Evolutionary conservation across 768 basidiomycete species (phyloP).

Genomic region (Mrakia gelida): DNA sequence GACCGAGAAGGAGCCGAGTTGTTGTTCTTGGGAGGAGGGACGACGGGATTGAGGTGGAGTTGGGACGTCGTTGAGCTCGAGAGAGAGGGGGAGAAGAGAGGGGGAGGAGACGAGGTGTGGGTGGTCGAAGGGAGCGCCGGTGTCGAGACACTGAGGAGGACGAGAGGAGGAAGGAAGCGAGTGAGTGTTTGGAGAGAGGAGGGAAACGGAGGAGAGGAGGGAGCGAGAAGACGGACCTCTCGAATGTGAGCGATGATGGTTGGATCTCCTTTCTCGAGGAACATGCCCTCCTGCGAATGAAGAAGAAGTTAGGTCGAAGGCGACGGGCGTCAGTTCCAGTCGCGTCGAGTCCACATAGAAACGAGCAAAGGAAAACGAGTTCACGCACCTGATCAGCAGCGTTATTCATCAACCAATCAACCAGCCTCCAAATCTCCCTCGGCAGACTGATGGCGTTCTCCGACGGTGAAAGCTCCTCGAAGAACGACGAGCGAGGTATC

Average conservation of each 20-base stretch:
- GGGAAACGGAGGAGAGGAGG: background rate
- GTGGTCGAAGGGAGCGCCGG: background rate
- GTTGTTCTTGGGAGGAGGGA: background rate
- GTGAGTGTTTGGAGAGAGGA: background rate
- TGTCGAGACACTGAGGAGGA: slow-evolving; percentile 9
- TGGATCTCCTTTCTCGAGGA: background rate
- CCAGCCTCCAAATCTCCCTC: slow-evolving; percentile 4
- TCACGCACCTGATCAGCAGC: background rate
- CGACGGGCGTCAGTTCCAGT: no score
- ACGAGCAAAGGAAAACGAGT: background rate
- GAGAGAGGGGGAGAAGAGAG: no score
- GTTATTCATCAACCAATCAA: background rate
- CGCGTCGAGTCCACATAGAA: no score
- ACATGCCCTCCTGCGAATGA: background rate
- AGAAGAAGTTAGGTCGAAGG: no score
- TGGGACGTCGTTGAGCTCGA: background rate
- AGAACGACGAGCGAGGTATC: background rate
- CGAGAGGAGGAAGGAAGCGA: background rate
- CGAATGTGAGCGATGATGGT: background rate
- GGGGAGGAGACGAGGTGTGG: background rate
- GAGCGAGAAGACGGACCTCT: background rate
- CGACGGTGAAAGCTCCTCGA: background rate
- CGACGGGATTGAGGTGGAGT: background rate
- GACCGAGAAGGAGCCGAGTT: background rate
- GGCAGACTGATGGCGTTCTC: slow-evolving; percentile 8